Conservation (phyloP, 441 rosid genomes). For the Corymbia citriodora region DNA sequence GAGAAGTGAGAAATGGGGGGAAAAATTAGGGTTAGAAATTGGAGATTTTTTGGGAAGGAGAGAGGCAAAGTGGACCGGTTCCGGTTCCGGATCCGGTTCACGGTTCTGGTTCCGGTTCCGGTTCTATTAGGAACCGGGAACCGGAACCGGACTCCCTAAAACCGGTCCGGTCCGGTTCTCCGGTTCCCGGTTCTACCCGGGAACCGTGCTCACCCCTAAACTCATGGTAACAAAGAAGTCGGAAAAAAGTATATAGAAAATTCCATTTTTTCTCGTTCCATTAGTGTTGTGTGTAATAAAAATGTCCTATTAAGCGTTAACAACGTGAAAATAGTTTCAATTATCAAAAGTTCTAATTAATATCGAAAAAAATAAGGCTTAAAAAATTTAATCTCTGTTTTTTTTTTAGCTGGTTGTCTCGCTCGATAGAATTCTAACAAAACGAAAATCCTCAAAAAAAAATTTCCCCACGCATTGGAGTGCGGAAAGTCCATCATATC, state of each 20-base stretch:
- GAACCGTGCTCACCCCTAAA: too few species aligned
- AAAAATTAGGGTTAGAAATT: too few species aligned
- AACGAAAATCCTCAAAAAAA: background rate
- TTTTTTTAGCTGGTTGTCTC: background rate
- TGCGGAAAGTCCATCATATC: background rate
- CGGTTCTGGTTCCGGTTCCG: too few species aligned
- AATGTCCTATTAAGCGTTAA: background rate
- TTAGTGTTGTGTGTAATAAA: background rate
- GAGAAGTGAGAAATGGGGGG: too few species aligned
- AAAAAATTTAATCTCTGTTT: background rate
- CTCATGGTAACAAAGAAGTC: background rate
- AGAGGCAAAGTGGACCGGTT: too few species aligned
- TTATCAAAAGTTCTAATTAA: background rate
- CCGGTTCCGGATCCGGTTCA: too few species aligned
- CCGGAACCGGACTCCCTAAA: too few species aligned
- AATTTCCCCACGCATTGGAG: background rate
- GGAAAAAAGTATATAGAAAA: accelerated
- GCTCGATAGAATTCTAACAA: background rate
- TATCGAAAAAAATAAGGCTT: background rate
- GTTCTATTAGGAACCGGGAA: too few species aligned
- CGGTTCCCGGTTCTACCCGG: too few species aligned
- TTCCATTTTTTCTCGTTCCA: background rate
- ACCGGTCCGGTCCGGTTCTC: too few species aligned
- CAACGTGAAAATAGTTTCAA: background rate
- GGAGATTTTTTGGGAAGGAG: too few species aligned